Percentiles rank a stretch among this genome's conserved stretches.
phyloP scores from a whole-genome alignment of 2,329 filamentous ascomycete species.

The Colletotrichum sp. region DNA sequence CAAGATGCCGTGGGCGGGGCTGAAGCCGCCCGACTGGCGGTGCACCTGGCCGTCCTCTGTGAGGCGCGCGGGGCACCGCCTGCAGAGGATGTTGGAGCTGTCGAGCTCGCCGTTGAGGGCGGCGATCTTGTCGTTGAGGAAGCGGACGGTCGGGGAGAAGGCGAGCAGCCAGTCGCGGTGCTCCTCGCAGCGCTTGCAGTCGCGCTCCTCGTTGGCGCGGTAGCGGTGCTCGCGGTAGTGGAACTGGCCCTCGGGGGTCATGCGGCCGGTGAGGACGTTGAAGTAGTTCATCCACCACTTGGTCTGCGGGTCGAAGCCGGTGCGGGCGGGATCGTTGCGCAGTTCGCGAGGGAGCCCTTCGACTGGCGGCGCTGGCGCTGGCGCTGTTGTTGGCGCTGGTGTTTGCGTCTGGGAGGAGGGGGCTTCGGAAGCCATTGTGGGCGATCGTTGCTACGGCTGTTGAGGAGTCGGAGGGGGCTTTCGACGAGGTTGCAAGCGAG shows the following conservation, averaged over 20 bases:
- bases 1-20: slow-evolving; percentile 83
- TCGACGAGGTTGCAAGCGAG: neutral
- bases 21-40: slow-evolving; percentile 79
- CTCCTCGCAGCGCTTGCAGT: slow-evolving; percentile 82
- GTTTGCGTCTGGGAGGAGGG: slow-evolving; percentile 9
- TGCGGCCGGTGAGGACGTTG: slow-evolving; percentile 75
- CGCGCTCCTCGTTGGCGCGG: slow-evolving; percentile 72
- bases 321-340: slow-evolving; percentile 63
- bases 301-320: slow-evolving; percentile 65
- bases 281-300: slow-evolving; percentile 85
- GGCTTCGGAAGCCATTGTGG: neutral
- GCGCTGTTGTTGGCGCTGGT: neutral
- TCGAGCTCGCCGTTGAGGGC: slow-evolving; percentile 80
- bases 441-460: neutral
- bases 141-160: slow-evolving; percentile 86
- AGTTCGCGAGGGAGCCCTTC: slow-evolving; percentile 36
- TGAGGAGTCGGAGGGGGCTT: neutral
- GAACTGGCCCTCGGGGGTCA: slow-evolving; percentile 70
- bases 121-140: slow-evolving; percentile 80
- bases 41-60: slow-evolving; percentile 65
- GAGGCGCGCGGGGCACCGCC: slow-evolving; percentile 70
- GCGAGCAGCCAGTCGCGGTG: slow-evolving; percentile 83
- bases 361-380: neutral
- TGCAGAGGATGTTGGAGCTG: slow-evolving; percentile 77
- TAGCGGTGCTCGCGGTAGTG: slow-evolving; percentile 82